Percentiles rank a stretch among this genome's conserved stretches.
Conservation (phyloP, 108 stramenopile species). For the Stephanodiscus minutulus region DNA sequence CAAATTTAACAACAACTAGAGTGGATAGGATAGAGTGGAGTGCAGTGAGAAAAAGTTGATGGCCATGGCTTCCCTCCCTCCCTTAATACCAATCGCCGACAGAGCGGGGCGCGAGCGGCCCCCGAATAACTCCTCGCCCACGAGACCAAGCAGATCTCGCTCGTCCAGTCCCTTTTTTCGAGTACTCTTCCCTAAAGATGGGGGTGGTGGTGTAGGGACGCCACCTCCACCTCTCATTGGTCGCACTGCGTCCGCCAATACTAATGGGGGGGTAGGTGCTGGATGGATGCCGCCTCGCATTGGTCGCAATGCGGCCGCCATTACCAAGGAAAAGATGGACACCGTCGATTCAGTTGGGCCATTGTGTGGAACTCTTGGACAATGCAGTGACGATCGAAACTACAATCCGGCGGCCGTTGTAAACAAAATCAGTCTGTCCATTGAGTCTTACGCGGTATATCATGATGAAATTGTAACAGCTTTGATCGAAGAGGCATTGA, state of each 20-base stretch:
- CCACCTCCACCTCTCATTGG: background rate
- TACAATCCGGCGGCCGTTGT: background rate
- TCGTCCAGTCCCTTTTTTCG: background rate
- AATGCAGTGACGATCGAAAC: background rate
- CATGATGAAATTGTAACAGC: conserved; percentile 47
- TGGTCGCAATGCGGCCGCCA: too few relatives aligned
- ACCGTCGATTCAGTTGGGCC: background rate
- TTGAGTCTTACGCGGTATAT: conserved; percentile 15
- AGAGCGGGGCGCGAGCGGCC: background rate
- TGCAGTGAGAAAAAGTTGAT: background rate
- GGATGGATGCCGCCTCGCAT: too few relatives aligned
- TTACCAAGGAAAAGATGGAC: too few relatives aligned
- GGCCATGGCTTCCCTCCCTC: background rate
- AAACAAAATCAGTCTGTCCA: background rate
- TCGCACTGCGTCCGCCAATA: background rate
- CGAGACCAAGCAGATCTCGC: background rate
- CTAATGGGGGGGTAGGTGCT: too few relatives aligned
- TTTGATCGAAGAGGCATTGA: conserved; percentile 39
- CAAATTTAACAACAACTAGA: too few relatives aligned
- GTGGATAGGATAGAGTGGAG: background rate
- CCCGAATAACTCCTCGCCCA: background rate
- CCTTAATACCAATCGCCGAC: background rate
- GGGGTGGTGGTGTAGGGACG: background rate
- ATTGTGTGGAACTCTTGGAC: background rate
- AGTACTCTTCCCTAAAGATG: background rate